A percentile compares a stretch with the other conserved stretches of the same genome.
phyloP scores from a whole-genome alignment of 225 moss, liverwort and hornwort genomes.

The Climacium dendroides region DNA sequence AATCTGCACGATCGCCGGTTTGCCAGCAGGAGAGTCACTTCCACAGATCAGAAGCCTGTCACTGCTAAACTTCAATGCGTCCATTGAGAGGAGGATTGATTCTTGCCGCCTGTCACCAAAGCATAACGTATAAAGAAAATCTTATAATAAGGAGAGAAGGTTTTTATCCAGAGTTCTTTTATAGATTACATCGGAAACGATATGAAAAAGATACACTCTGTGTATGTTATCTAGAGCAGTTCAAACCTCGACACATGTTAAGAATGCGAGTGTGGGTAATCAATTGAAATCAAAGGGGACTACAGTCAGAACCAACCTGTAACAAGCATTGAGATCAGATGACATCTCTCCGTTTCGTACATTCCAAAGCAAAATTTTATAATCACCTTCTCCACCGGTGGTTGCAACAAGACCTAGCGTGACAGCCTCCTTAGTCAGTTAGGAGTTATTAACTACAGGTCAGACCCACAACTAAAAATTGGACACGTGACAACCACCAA shows the following conservation, averaged over 20 bases:
- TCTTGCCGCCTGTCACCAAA: constrained; percentile 46
- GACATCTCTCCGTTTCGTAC: constrained; percentile 75
- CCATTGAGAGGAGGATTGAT: constrained; percentile 61
- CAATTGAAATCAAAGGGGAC: neutral
- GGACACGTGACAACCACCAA: neutral
- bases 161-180: neutral
- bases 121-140: neutral
- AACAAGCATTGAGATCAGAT: constrained; percentile 61
- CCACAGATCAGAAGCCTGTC: constrained; percentile 76
- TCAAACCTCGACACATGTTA: neutral
- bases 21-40: constrained; percentile 64
- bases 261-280: neutral
- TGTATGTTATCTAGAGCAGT: neutral
- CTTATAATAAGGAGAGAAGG: neutral
- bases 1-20: constrained; percentile 78
- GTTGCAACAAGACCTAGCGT: constrained; percentile 71
- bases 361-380: constrained; percentile 82
- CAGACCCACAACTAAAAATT: neutral
- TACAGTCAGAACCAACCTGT: constrained; percentile 31
- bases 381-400: constrained; percentile 83
- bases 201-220: neutral
- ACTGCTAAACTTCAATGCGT: constrained; percentile 67
- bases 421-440: neutral
- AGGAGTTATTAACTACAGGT: neutral
- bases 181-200: neutral